Base-by-base conservation (phyloP, 106 monocot species). In the Dendrobium nobile region DNA sequence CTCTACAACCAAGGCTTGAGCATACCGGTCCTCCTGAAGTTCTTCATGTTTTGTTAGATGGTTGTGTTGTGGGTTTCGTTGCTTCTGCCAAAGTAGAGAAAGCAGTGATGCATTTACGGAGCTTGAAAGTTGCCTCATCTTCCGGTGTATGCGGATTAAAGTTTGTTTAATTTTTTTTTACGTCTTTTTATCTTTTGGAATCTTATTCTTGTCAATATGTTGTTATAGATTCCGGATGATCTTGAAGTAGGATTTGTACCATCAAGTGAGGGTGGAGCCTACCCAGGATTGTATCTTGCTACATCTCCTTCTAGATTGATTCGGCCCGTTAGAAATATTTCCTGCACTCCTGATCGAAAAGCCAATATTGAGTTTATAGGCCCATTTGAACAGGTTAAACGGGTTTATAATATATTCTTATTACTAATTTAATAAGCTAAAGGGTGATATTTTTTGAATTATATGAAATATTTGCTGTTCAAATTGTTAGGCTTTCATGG, bases 211-310 rank as follows among this genome's bases (percentile, higher is more conserved):
- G 47, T 70, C 5, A 1, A 65, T 51, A 37, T 80, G 13, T 33
- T 31, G 31, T 74, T 80, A 22, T 78, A 95, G 98, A 89, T 98
- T 84, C 95, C 95, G 78, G 88, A 89, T 82, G 95, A 98, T 87
- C 64, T 95, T 78, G 98, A 98, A 84, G 91, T 98, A 13, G 98
- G 98, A 22, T 95, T 95, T 85, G 85, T 98, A 72, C 95, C 95
- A 80, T 83, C 90, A 76, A 98, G 95, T 75, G 67, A 90, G 58
- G 91, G 91, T 41, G 98, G 98, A 65, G 89, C 95, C 47, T 98
- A 90, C 84, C 98, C 98, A 44, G 98, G 95, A 28, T 67, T 98
- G 51, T 98, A 98, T 59, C 82, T 98, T 72, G 95, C 91, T 82
- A 95, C 91, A 28, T 89, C 87, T 91, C 91, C 98, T 43, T 88